Base-by-base conservation (phyloP, 2,329 filamentous ascomycete genomes). In the Coleophoma crateriformis region DNA sequence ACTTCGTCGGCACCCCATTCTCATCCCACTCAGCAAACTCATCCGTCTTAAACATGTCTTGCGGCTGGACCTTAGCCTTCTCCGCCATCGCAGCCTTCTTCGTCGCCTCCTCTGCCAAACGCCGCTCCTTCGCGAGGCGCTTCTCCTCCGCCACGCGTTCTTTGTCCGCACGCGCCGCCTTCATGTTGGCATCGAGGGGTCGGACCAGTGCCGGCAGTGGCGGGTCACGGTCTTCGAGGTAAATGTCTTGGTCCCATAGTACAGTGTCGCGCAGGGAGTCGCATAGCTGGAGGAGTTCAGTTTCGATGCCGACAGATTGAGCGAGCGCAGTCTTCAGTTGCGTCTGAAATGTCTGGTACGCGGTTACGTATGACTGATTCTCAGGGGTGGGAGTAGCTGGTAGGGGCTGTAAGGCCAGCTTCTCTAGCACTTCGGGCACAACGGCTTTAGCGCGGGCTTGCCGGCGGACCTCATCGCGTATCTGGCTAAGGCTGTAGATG, bases 231-330 rank as follows among this genome's bases (percentile, higher is more conserved):
- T 96, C 90, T 62, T 96, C 90, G 2, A 96, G 81, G 62, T 94
- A 94, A 53, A 96, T 85, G 40, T 85, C 87, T 0, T 94, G 72
- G 49, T 90, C 82, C 62, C 87, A 91, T 14, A 95, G 79, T 50
- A 90, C 82, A 14, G 82, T 77, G 64, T 95, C 87, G 48, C 90
- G 86, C 35, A 95, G 79, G 13, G 79, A 77, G 63, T 94, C 90
- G 58, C 86, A 92, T 43, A 95, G 77, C 0, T 75, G 69, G 2
- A 95, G 79, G 1, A 89, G 70, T 54, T 81, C 79, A 50, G 83
- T 78, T 33, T 84, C 79, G 60, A 82, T 68, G 39, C 70, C 71
- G 1, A 77, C 78, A 2, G 77, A 76, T n/a, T 78, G 58, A 1
- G 74, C 72, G 7, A 79, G 63, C 56, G 74, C 70, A 17, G 62